These are phyloP conservation scores for Ustilago loliicola DNA, from an alignment of 1,284 basidiomycete genomes.

Conservation along the genomic window DNA sequence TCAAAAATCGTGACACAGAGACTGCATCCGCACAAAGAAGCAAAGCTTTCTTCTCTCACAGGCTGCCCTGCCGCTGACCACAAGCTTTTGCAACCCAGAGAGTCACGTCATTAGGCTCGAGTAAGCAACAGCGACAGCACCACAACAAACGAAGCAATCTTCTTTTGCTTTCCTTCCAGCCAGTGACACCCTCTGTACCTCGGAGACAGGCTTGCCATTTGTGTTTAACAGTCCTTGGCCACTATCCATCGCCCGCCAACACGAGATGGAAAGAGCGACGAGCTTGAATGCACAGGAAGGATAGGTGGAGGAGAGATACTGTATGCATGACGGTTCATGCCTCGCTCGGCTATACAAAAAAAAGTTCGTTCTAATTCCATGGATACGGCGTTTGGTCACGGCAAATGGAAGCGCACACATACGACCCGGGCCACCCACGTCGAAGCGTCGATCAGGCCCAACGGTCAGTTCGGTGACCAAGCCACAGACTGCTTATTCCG, in stretches of 20 bases:
- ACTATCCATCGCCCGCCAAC: too few species aligned
- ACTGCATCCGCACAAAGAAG: background rate
- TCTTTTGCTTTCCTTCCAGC: background rate
- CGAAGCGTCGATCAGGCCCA: constrained; percentile 4
- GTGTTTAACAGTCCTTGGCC: too few species aligned
- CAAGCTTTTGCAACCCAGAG: background rate
- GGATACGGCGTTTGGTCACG: constrained; percentile 1
- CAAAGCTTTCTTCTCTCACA: background rate
- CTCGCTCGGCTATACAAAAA: constrained; percentile 24
- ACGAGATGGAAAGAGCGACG: too few species aligned
- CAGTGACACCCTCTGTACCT: background rate
- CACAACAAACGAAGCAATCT: too few species aligned
- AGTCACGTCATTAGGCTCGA: constrained; percentile 7
- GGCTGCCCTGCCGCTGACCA: background rate
- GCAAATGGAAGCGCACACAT: background rate
- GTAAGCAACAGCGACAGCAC: background rate
- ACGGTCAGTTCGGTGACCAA: background rate
- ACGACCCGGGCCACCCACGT: background rate
- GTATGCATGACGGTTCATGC: constrained; percentile 7
- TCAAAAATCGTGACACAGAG: background rate
- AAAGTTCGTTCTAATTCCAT: constrained; percentile 15
- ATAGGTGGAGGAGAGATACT: background rate
- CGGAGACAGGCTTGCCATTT: background rate
- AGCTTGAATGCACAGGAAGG: background rate
- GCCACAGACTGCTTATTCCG: constrained; percentile 1